Percentiles rank a stretch among this genome's conserved stretches.
Conservation (phyloP, 306 rosid genomes). For the Carpinus fangiana region DNA sequence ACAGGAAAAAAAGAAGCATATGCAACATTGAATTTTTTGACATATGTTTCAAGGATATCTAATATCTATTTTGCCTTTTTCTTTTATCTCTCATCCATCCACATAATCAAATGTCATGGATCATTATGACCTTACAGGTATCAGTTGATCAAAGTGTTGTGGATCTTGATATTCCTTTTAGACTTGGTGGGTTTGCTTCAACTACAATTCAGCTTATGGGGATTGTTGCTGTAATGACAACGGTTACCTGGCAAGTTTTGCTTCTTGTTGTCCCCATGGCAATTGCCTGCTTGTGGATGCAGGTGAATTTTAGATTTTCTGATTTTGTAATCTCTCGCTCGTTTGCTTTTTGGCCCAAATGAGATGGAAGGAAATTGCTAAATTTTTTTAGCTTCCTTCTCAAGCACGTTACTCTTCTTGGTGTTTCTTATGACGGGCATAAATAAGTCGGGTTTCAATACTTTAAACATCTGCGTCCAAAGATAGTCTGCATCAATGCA, state of each 20-base stretch:
- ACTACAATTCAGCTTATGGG: constrained; percentile 91
- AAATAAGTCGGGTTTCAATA: not conserved
- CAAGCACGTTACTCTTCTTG: not conserved
- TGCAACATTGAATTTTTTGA: not conserved
- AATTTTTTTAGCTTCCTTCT: not conserved
- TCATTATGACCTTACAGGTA: constrained; percentile 52
- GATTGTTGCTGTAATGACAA: constrained; percentile 85
- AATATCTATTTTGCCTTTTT: not conserved
- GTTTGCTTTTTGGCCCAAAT: not conserved
- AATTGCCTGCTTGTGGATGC: constrained; percentile 98
- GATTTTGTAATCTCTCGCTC: constrained; percentile 2
- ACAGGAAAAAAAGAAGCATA: not conserved
- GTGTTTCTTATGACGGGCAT: constrained; percentile 2
- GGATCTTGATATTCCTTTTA: constrained; percentile 96
- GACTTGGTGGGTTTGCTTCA: constrained; percentile 96
- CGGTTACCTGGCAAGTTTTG: constrained; percentile 93
- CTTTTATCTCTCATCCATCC: constrained; percentile 15
- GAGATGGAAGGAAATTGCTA: not conserved
- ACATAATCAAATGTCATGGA: constrained; percentile 25
- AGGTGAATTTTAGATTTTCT: constrained; percentile 50
- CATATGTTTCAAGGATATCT: not conserved
- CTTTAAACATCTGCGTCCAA: not conserved
- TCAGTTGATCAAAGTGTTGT: constrained; percentile 96
- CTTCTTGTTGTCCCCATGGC: constrained; percentile 92
- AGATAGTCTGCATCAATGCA: not conserved